Evolutionary conservation across 345 rosid species (phyloP).

Genomic region (Geranium rotundifolium): DNA sequence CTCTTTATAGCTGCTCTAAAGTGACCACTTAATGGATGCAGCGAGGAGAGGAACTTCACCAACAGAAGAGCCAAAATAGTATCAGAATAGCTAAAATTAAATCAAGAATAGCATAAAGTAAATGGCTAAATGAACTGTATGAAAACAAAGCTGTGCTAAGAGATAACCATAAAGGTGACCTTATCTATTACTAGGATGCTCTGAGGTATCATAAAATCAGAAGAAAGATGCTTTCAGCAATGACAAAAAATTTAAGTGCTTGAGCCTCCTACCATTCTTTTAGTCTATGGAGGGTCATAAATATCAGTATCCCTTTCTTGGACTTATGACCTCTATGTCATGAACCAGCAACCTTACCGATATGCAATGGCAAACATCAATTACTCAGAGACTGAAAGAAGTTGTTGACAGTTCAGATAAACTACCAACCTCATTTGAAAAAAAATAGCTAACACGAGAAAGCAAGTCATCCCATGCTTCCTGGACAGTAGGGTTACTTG

Average conservation of each 20-base stretch:
- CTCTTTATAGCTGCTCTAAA: constrained; percentile 61
- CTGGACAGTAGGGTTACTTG: constrained; percentile 36
- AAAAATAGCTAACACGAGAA: constrained; percentile 39
- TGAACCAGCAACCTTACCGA: neutral
- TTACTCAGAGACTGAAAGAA: neutral
- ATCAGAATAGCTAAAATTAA: neutral
- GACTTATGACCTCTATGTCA: neutral
- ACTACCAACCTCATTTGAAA: constrained; percentile 68
- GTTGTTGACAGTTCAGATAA: neutral
- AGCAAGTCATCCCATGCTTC: constrained; percentile 52
- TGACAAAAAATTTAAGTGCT: no score
- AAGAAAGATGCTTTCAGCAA: no score
- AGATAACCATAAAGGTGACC: no score
- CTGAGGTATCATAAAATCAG: no score
- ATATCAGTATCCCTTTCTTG: no score
- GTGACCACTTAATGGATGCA: constrained; percentile 71
- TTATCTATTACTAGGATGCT: no score
- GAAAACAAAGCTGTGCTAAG: no score
- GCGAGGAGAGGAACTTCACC: constrained; percentile 55
- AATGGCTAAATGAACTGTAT: no score
- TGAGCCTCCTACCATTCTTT: no score
- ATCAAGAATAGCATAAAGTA: neutral
- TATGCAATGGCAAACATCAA: neutral
- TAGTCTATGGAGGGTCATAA: no score
- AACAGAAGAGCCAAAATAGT: constrained; percentile 8